Evolutionary conservation across 306 rosid genomes (phyloP), one percentile per base, ranked within the genome.

Genomic region (Ochetophila trinervis): DNA sequence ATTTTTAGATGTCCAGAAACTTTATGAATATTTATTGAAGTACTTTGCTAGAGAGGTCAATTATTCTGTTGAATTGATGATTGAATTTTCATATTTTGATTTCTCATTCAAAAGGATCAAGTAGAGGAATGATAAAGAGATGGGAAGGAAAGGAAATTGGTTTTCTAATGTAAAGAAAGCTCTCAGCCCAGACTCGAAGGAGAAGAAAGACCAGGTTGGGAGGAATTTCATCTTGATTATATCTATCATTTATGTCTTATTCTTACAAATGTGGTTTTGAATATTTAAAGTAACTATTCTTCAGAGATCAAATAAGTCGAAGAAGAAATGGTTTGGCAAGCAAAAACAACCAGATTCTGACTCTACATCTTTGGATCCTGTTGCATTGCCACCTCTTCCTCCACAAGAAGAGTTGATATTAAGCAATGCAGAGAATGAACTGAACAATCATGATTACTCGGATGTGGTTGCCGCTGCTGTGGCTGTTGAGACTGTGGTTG

Each of bases 261-360:
- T 48, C 60, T 36, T 53, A n/a, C 12, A 14, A 15, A 12, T 59
- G 71, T 11, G 47, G 65, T 78, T 76, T 53, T 69, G 54, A 65
- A 37, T 36, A 60, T 60, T 58, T 60, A 15, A n/a, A 62, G 44
- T 45, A 62, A 49, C 55, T 6, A 14, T 62, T 13, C 37, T 63
- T 59, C 77, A 94, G 97, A 82, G 69, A 76, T 85, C 95, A 57
- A 76, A 73, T 57, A 79, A 80, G 63, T 87, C 95, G 40, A 94
- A 90, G 81, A 88, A 90, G 95, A 88, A 94, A 90, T 94, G 99
- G 99, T 85, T 86, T 67, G 96, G 99, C 78, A 94, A 90, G 83
- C 84, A 86, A 61, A 88, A 90, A 54, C 81, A 79, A 66, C 74
- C 68, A 62, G 54, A 70, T 77, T 67, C 80, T 8, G 88, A 76